phyloP scores from a whole-genome alignment of 2,329 filamentous ascomycete genomes.

The Aspergillus neoniger region DNA sequence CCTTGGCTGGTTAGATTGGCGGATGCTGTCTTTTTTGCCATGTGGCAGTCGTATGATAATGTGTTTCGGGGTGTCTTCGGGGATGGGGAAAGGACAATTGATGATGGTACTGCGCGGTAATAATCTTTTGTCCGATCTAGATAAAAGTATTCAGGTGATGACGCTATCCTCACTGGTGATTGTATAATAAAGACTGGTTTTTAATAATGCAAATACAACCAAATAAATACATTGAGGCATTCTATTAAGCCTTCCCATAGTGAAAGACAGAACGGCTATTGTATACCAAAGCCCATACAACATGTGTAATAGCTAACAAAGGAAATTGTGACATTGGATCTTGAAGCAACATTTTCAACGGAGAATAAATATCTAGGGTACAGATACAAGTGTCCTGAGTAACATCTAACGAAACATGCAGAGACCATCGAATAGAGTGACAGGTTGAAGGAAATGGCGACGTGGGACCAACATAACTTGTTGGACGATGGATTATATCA shows the following conservation, averaged over 20 bases:
- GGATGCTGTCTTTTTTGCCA: constrained; percentile 55
- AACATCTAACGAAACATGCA: constrained; percentile 43
- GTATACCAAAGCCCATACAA: constrained; percentile 2
- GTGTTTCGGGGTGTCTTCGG: constrained; percentile 71
- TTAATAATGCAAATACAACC: too few species aligned
- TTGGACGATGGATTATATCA: constrained; percentile 30
- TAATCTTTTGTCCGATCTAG: background rate
- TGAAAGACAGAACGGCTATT: background rate
- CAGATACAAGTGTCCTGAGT: constrained; percentile 45
- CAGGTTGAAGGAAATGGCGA: constrained; percentile 27
- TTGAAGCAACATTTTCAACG: constrained; percentile 42
- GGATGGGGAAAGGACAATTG: constrained; percentile 73
- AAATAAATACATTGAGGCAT: background rate
- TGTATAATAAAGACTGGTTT: too few species aligned
- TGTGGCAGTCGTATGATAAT: constrained; percentile 68
- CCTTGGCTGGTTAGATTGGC: constrained; percentile 62
- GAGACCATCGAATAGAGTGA: constrained; percentile 33
- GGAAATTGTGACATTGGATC: constrained; percentile 42
- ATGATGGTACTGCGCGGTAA: background rate
- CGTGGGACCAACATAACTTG: constrained; percentile 24
- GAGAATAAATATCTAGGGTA: constrained; percentile 46
- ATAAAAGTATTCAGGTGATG: background rate
- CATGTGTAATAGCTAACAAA: constrained; percentile 30
- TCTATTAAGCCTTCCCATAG: background rate
- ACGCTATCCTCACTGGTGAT: too few species aligned